These are phyloP conservation scores for Hydnum rufescens DNA, from an alignment of 768 basidiomycete genomes.

Conservation along the genomic window DNA sequence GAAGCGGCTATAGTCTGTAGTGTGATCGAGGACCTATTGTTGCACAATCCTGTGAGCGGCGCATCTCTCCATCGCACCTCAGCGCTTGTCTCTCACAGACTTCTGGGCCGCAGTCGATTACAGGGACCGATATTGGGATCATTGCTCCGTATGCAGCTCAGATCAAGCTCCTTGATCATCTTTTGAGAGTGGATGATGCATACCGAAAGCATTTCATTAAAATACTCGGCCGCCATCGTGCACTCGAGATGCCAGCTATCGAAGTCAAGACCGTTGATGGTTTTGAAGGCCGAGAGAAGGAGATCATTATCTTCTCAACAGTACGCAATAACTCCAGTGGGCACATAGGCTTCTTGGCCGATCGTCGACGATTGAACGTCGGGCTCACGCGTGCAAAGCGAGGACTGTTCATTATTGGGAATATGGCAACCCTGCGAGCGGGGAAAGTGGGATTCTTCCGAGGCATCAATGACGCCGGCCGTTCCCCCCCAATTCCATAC, in stretches of 20 bases:
- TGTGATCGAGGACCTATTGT: slow-evolving; percentile 64
- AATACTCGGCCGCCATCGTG: slow-evolving; percentile 45
- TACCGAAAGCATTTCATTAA: slow-evolving; percentile 33
- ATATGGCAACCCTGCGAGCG: slow-evolving; percentile 37
- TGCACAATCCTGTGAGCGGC: slow-evolving; percentile 44
- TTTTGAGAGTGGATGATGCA: slow-evolving; percentile 36
- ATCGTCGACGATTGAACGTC: slow-evolving; percentile 71
- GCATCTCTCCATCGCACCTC: neutral
- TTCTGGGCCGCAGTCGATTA: slow-evolving; percentile 25
- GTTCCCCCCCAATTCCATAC: neutral
- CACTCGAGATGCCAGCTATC: slow-evolving; percentile 40
- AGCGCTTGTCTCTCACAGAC: neutral
- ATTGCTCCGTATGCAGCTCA: slow-evolving; percentile 88
- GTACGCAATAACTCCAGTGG: slow-evolving; percentile 65
- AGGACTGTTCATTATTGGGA: slow-evolving; percentile 68
- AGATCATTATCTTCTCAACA: slow-evolving; percentile 80
- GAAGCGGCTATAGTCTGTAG: slow-evolving; percentile 64
- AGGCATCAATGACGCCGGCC: neutral
- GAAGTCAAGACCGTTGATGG: slow-evolving; percentile 91
- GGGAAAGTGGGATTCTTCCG: slow-evolving; percentile 19
- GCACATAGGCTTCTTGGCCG: slow-evolving; percentile 75
- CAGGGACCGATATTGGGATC: slow-evolving; percentile 66
- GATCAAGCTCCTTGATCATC: slow-evolving; percentile 48
- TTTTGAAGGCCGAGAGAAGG: slow-evolving; percentile 87
- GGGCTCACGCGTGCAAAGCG: slow-evolving; percentile 77